Evolutionary conservation across 2,329 filamentous ascomycete genomes (phyloP).

Genomic region (Periglandula ipomoeae): DNA sequence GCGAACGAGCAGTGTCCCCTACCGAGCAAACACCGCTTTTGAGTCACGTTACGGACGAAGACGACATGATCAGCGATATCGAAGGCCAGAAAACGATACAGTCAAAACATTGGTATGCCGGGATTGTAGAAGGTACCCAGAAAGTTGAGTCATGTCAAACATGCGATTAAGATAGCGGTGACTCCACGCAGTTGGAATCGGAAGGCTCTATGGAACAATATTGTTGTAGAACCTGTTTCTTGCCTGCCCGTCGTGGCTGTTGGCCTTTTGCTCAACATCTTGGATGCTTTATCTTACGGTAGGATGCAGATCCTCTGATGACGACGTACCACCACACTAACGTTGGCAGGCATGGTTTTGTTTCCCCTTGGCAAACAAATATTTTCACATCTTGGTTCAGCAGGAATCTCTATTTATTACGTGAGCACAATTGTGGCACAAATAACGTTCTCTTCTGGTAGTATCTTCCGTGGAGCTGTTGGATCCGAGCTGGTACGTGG

Average conservation of each 20-base stretch:
- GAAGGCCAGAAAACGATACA: constrained; percentile 38
- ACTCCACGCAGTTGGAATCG: constrained; percentile 67
- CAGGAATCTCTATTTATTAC: constrained; percentile 97
- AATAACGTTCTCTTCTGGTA: constrained; percentile 77
- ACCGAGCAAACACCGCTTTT: constrained; percentile 43
- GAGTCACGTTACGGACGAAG: constrained; percentile 21
- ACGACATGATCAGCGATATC: constrained; percentile 30
- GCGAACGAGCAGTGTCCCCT: constrained; percentile 9
- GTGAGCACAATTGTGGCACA: constrained; percentile 95
- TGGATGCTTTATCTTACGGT: constrained; percentile 93
- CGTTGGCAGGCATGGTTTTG: constrained; percentile 66
- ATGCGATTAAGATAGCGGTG: constrained; percentile 27
- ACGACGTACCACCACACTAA: no score
- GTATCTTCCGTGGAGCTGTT: constrained; percentile 81
- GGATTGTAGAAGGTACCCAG: constrained; percentile 21
- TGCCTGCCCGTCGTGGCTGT: constrained; percentile 81
- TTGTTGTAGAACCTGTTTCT: constrained; percentile 56
- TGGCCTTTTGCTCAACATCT: constrained; percentile 79
- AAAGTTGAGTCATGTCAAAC: constrained; percentile 22
- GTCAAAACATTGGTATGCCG: constrained; percentile 25
- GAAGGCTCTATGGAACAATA: constrained; percentile 52
- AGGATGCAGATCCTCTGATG: no score
- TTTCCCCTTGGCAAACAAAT: constrained; percentile 84
- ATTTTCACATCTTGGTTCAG: constrained; percentile 77
- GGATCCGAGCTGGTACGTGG: constrained; percentile 77